Conservation (phyloP, 306 rosid species). For the Cicer bijugum region DNA sequence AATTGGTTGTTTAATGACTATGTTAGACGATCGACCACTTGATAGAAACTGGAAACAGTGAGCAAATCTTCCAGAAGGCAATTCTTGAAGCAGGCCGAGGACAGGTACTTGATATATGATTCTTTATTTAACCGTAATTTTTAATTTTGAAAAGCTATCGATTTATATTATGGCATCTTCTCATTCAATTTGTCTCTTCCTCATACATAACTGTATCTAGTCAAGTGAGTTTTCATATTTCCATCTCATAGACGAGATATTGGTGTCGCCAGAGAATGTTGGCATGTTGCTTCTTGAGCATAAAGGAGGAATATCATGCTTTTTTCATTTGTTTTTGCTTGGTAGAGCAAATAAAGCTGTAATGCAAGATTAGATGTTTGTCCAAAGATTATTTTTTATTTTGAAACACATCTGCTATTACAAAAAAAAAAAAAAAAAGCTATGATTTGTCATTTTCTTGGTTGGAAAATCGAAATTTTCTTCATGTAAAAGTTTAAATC, state of each 20-base stretch:
- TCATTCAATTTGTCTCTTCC: background rate
- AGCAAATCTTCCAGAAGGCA: slow-evolving; percentile 91
- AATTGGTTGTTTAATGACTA: slow-evolving; percentile 44
- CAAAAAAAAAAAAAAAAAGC: background rate
- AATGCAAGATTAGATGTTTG: background rate
- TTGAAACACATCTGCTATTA: slow-evolving; percentile 31
- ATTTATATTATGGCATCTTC: slow-evolving; percentile 8
- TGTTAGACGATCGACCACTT: slow-evolving; percentile 82
- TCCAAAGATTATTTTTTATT: slow-evolving; percentile 15
- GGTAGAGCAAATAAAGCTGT: slow-evolving; percentile 11
- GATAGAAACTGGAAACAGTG: slow-evolving; percentile 97
- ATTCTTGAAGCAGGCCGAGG: slow-evolving; percentile 88
- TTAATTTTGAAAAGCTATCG: slow-evolving; percentile 10
- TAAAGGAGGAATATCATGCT: slow-evolving; percentile 13
- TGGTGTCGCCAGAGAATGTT: background rate
- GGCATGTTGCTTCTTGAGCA: background rate
- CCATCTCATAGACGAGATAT: slow-evolving; percentile 9
- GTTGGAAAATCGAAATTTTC: slow-evolving; percentile 21
- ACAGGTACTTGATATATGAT: slow-evolving; percentile 61
- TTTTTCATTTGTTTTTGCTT: slow-evolving; percentile 15
- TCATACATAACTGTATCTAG: slow-evolving; percentile 1
- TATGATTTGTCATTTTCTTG: background rate
- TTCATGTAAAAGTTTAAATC: slow-evolving; percentile 20
- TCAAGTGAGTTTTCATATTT: slow-evolving; percentile 3
- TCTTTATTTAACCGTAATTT: background rate